Base-by-base conservation (phyloP, 306 rosid genomes). In the Notholithocarpus densiflorus region DNA sequence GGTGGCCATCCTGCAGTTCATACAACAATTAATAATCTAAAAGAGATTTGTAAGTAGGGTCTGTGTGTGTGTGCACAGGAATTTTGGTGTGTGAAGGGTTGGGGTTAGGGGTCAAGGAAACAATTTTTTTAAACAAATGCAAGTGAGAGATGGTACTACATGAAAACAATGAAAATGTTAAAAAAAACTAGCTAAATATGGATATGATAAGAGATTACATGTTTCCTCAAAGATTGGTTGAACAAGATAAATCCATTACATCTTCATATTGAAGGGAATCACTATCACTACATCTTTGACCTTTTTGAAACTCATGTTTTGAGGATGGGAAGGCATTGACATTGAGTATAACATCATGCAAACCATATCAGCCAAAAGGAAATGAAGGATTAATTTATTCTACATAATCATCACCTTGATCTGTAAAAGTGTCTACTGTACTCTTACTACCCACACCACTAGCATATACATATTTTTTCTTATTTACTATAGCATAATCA, bases 1-100 rank as follows among this genome's bases (percentile, higher is more conserved):
- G 12, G 19, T 73, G 23, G 94, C 92, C 98, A 91, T 93, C 86
- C 99, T 95, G 88, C 89, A 86, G 55, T 83, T 71, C 79, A 69
- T 26, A 53, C 66, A 56, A n/a, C 18, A 56, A 68, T 71, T 75
- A 72, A 45, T 54, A 81, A 56, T 55, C 55, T 73, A 79, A 53
- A 65, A 59, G 17, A 71, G 72, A n/a, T 72, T 43, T 52, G 74
- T 2, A 60, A 60, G 20, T 29, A 72, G 51, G 64, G 77, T 61
- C 29, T 71, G 81, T 19, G 27, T 10, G 31, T 55, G 76, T 48
- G 23, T 21, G 79, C 55, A 72, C 11, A 68, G 48, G 65, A 12
- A 60, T 61, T 70, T 27, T 65, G 45, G 69, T 24, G 55, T 55
- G 2, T 59, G 37, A 51, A 72, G 26, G 56, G 34, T 37, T 11